Base-by-base conservation (phyloP, 371 early-diverging fungal species). In the Sanchytrium tribonematis region DNA sequence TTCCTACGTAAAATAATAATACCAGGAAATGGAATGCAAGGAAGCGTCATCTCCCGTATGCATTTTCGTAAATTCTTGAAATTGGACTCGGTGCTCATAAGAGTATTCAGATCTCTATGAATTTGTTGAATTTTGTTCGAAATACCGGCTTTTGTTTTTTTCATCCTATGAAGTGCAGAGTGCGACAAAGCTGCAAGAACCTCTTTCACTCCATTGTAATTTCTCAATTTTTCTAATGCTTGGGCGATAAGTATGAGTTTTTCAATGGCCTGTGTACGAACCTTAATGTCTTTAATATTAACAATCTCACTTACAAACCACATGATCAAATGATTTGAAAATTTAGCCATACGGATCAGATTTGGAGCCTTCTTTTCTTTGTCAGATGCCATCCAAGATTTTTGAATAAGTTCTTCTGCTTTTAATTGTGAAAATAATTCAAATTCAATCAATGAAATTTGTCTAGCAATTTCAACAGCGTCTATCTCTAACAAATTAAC, bases 21-120 rank as follows among this genome's bases (percentile, higher is more conserved):
- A 31, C 81, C 83, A 0, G 83, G 83, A 71, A 82, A 82, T 17
- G 83, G 83, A 65, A 82, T 79, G 27, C 80, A 70, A 0, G 83
- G 83, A 1, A 80, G 81, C 28, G 79, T 78, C 0, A 78, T 72
- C 0, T 71, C 72, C 17, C 77, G 79, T 1, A 82, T 74, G 65
- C 73, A 72, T 12, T 77, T 72, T 12, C 83, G 74, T 72, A 82
- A 68, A 22, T 68, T 72, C 68, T 81, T 81, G 75, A 78, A 80
- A 70, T 82, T 82, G 28, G 79, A 75, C 69, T 81, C 83, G 69
- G 74, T 79, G 22, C 79, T 78, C 0, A 75, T 75, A 17, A 77
- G 71, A 1, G 69, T 73, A 22, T 71, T 66, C 17, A 82, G 72
- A 29, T 79, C 77, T 16, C 80, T 79, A 30, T 72, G 73, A 17